These are phyloP conservation scores for cucumber (Cucumis sativus) DNA, from an alignment of 306 rosid species.

Conservation along the genomic window Cucumber_9930_V3 NC_026657.2:31049001-31049500, in stretches of 20 bases:
- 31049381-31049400: too few relatives aligned
- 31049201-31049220: not conserved
- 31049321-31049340: too few relatives aligned
- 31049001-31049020: not conserved
- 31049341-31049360: too few relatives aligned
- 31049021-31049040: not conserved
- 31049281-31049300: too few relatives aligned
- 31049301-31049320: too few relatives aligned
- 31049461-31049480: too few relatives aligned
- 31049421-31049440: too few relatives aligned
- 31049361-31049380: too few relatives aligned
- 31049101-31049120: not conserved
- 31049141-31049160: not conserved
- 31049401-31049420: too few relatives aligned
- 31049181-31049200: not conserved
- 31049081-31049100: not conserved
- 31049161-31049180: not conserved
- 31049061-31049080: not conserved
- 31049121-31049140: not conserved
- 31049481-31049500: too few relatives aligned
- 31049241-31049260: not conserved
- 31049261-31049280: too few relatives aligned
- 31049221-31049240: not conserved
- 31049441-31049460: too few relatives aligned
- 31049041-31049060: constrained; percentile 3